Conservation (phyloP, 1,139 yeast species). For the Groenewaldozyma sp. region DNA sequence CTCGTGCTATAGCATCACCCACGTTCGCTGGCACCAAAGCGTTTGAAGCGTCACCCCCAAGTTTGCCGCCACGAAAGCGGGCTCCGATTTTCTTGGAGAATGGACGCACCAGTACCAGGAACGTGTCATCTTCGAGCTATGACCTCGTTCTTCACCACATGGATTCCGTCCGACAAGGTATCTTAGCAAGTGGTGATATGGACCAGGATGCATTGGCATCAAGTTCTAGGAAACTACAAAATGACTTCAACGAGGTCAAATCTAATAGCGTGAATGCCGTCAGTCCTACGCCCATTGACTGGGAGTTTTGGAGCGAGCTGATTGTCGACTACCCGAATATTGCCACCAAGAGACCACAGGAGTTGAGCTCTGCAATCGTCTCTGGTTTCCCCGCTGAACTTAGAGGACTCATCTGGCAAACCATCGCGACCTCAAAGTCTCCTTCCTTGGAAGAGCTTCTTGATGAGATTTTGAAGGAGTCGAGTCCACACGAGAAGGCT, state of each 20-base stretch:
- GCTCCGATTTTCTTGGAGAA: slow-evolving; percentile 29
- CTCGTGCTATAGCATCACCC: no score
- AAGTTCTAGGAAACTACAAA: slow-evolving; percentile 54
- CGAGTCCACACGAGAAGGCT: slow-evolving; percentile 62
- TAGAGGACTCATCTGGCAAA: slow-evolving; percentile 88
- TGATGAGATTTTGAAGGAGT: slow-evolving; percentile 42
- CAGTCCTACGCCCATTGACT: slow-evolving; percentile 42
- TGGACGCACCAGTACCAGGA: slow-evolving; percentile 16
- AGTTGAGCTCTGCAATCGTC: slow-evolving; percentile 51
- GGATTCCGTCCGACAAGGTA: slow-evolving; percentile 40
- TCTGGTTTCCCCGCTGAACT: slow-evolving; percentile 78
- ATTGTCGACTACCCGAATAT: slow-evolving; percentile 63
- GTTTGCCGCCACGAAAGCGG: slow-evolving; percentile 27
- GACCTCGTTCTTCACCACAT: slow-evolving; percentile 41
- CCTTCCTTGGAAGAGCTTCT: slow-evolving; percentile 60
- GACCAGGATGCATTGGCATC: slow-evolving; percentile 43
- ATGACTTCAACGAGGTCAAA: slow-evolving; percentile 44
- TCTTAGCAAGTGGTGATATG: slow-evolving; percentile 26
- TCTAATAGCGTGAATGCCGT: slow-evolving; percentile 23
- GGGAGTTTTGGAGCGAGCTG: slow-evolving; percentile 85
- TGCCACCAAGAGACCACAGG: slow-evolving; percentile 53
- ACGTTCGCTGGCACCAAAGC: no score
- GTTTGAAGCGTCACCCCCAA: slow-evolving; percentile 18
- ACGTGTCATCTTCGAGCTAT: slow-evolving; percentile 29
- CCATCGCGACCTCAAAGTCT: slow-evolving; percentile 73